Percentiles rank a stretch among this genome's conserved stretches.
Evolutionary conservation across 345 rosid genomes (phyloP).

Genomic region (Rhizophora apiculata): DNA sequence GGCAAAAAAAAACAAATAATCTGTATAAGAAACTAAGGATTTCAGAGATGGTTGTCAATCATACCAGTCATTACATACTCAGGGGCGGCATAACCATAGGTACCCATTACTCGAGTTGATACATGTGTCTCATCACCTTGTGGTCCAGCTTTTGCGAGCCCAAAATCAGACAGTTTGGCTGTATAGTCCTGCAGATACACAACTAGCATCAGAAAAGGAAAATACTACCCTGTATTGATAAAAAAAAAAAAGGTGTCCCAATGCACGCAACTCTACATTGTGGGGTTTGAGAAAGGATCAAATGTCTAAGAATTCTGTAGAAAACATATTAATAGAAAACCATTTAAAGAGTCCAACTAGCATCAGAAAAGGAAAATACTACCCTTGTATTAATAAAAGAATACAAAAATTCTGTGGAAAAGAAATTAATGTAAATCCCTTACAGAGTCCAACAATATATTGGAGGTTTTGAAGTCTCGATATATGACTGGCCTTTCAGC

Average conservation of each 20-base stretch:
- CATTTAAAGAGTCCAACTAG: conserved; percentile 8
- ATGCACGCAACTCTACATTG: too few relatives aligned
- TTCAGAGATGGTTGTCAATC: conserved; percentile 15
- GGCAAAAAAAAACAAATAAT: too few relatives aligned
- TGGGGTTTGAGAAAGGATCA: too few relatives aligned
- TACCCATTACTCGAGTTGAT: conserved; percentile 96
- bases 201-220: background rate
- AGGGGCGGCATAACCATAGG: conserved; percentile 97
- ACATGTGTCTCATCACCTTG: conserved; percentile 97
- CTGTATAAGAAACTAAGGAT: background rate
- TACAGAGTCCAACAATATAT: conserved; percentile 91
- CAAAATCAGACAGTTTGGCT: conserved; percentile 95
- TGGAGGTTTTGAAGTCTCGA: conserved; percentile 95
- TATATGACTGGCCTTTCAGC: conserved; percentile 94
- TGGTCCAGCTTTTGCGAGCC: conserved; percentile 98
- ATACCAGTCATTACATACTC: conserved; percentile 97
- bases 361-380: conserved; percentile 3
- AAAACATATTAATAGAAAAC: too few relatives aligned
- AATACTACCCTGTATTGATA: background rate
- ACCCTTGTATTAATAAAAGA: background rate
- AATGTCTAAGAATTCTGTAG: too few relatives aligned
- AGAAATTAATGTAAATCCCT: conserved; percentile 21
- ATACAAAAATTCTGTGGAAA: conserved; percentile 4
- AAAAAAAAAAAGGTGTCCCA: too few relatives aligned
- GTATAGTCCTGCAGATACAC: conserved; percentile 69